Evolutionary conservation across 129 eudicot genomes (phyloP).

Genomic region (Pittosporum tobira): DNA sequence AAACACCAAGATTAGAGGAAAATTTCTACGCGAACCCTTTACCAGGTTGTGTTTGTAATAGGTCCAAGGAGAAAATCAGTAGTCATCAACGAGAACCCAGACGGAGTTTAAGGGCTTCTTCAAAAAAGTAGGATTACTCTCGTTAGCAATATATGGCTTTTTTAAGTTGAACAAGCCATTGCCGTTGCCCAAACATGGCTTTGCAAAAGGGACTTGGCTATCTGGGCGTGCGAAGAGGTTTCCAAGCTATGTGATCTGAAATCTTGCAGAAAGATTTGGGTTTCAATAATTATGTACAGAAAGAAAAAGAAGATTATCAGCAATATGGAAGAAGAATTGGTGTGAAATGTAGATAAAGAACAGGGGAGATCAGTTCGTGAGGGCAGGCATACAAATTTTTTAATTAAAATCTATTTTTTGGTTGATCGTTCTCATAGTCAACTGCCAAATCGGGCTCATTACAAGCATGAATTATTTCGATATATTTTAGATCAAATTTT

Average conservation of each 20-base stretch:
- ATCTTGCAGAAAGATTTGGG: neutral
- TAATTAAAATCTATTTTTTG: neutral
- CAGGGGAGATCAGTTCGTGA: neutral
- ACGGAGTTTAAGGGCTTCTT: constrained; percentile 17
- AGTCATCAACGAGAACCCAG: constrained; percentile 12
- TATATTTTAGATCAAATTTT: no score
- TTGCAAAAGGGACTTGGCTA: neutral
- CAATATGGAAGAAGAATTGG: neutral
- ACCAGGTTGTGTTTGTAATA: constrained; percentile 70
- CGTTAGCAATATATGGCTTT: neutral
- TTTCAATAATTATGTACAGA: constrained; percentile 5
- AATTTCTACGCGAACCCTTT: constrained; percentile 86
- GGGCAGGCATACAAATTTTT: neutral
- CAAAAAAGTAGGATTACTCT: constrained; percentile 13
- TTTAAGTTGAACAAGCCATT: neutral
- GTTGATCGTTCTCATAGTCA: neutral
- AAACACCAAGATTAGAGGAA: constrained; percentile 63
- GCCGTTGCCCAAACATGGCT: neutral
- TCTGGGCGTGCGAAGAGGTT: neutral
- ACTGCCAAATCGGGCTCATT: neutral
- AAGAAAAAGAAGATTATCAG: neutral
- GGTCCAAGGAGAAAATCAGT: constrained; percentile 22
- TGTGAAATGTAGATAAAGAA: neutral
- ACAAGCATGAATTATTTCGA: no score
- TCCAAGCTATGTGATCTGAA: constrained; percentile 2